A percentile compares a stretch with the other conserved stretches of the same genome.
Conservation (phyloP, 495 filamentous ascomycete species). For the Umbilicaria muhlenbergii region DNA sequence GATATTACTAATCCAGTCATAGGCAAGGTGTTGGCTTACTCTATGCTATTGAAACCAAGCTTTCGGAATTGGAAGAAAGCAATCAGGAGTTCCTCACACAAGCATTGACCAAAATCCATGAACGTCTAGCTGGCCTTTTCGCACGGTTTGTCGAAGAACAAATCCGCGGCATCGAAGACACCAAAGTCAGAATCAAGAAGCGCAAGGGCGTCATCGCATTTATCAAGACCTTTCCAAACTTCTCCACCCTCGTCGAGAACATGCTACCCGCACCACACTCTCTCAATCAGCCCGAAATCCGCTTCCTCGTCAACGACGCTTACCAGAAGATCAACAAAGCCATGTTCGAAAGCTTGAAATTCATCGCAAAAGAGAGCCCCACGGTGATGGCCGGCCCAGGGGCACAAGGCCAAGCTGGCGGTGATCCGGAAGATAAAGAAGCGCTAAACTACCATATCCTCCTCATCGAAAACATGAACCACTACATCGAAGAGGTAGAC, state of each 20-base stretch:
- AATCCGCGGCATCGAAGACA: conserved; percentile 88
- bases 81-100: conserved; percentile 84
- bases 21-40: conserved; percentile 84
- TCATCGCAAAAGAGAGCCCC: conserved; percentile 88
- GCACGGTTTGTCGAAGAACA: conserved; percentile 87
- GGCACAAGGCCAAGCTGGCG: conserved; percentile 17
- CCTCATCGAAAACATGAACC: conserved; percentile 97
- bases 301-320: conserved; percentile 66
- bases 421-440: conserved; percentile 82
- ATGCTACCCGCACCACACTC: conserved; percentile 43
- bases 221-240: conserved; percentile 82
- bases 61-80: conserved; percentile 63
- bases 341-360: conserved; percentile 93
- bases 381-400: conserved; percentile 10
- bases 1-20: neutral
- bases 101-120: conserved; percentile 62
- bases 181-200: conserved; percentile 98
- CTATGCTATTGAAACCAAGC: conserved; percentile 59
- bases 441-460: conserved; percentile 91
- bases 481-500: conserved; percentile 84
- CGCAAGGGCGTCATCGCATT: conserved; percentile 91
- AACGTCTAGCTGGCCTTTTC: conserved; percentile 60
- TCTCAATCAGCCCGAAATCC: conserved; percentile 43
- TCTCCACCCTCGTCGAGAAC: conserved; percentile 64
- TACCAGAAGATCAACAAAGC: conserved; percentile 82